A percentile compares a stretch with the other conserved stretches of the same genome.
phyloP scores from a whole-genome alignment of 2,329 filamentous ascomycete species.

The Phialemonium atrogriseum region DNA sequence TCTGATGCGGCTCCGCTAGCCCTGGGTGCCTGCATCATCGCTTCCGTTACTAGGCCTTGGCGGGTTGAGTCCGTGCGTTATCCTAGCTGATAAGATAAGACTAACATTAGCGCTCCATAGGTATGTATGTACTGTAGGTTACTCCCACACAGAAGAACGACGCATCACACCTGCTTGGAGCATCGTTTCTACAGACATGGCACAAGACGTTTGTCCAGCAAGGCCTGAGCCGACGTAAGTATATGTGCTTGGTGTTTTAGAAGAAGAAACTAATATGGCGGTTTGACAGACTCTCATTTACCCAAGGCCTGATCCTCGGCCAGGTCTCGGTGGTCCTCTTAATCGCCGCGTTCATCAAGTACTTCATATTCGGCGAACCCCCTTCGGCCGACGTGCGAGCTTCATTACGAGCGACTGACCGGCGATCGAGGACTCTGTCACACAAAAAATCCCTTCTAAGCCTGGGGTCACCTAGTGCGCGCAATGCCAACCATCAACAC shows the following conservation, averaged over 20 bases:
- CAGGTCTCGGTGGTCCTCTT: conserved; percentile 88
- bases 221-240: conserved; percentile 38
- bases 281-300: conserved; percentile 67
- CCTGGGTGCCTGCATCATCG: conserved; percentile 8
- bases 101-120: too few species aligned
- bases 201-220: conserved; percentile 31
- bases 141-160: too few species aligned
- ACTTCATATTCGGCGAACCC: conserved; percentile 97
- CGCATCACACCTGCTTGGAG: too few species aligned
- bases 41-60: too few species aligned
- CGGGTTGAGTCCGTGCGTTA: conserved; percentile 1
- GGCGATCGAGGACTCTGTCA: conserved; percentile 63
- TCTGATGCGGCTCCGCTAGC: neutral
- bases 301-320: conserved; percentile 84
- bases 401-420: conserved; percentile 64
- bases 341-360: conserved; percentile 94
- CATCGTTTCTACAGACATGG: conserved; percentile 21
- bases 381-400: conserved; percentile 77
- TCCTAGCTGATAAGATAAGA: conserved; percentile 13
- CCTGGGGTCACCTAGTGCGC: conserved; percentile 38
- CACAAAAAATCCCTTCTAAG: conserved; percentile 69
- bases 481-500: conserved; percentile 23
- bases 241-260: too few species aligned
- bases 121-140: too few species aligned
- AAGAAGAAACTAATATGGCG: conserved; percentile 2